phyloP scores from a whole-genome alignment of 768 basidiomycete genomes.

The Pulveroboletus frians region DNA sequence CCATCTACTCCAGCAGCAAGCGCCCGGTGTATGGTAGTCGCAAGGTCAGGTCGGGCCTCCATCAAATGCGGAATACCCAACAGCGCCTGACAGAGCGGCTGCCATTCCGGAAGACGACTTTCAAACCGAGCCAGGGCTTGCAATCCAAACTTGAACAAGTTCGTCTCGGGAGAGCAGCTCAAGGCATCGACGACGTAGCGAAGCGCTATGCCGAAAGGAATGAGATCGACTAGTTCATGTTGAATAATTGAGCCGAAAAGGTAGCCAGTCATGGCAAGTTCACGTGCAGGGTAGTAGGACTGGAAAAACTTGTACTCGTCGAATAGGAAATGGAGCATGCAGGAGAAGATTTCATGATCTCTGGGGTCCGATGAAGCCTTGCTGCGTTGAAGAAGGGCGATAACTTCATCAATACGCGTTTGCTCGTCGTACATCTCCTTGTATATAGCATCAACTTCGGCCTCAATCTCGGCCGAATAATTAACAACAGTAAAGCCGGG shows the following conservation, averaged over 20 bases:
- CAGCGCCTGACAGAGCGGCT: conserved; percentile 84
- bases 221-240: conserved; percentile 86
- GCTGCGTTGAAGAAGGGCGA: conserved; percentile 78
- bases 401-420: conserved; percentile 91
- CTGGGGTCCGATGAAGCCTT: conserved; percentile 77
- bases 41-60: conserved; percentile 80
- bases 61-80: conserved; percentile 82
- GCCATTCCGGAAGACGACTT: conserved; percentile 84
- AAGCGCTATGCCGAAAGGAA: conserved; percentile 92
- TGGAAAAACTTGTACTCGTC: conserved; percentile 99
- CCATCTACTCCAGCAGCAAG: conserved; percentile 50
- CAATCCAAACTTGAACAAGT: conserved; percentile 92
- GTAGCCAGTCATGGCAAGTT: conserved; percentile 92
- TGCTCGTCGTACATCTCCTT: conserved; percentile 98
- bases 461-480: conserved; percentile 84
- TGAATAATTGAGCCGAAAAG: conserved; percentile 96
- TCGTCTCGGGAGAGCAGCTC: conserved; percentile 84
- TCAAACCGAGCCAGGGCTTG: conserved; percentile 89
- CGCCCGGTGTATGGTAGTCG: conserved; percentile 64
- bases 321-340: conserved; percentile 98
- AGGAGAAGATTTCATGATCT: conserved; percentile 97
- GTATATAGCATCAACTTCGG: conserved; percentile 92
- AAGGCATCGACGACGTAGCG: conserved; percentile 95
- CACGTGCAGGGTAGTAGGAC: conserved; percentile 88
- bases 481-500: conserved; percentile 87